Conservation (phyloP, 2,329 filamentous ascomycete genomes). For the Botrytis galanthina region DNA sequence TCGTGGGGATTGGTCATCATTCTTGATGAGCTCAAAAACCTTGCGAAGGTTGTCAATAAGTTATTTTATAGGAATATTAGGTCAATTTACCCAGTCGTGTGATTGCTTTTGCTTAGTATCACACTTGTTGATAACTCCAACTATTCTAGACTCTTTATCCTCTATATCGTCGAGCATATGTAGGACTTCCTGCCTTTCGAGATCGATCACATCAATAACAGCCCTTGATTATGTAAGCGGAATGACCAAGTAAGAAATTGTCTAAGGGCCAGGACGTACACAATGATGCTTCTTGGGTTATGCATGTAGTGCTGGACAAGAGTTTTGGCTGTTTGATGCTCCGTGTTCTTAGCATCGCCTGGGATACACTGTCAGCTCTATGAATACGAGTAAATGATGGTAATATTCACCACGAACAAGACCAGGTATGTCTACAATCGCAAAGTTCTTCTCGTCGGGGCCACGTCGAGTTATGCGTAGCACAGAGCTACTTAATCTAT, state of each 20-base stretch:
- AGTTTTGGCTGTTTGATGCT: conserved; percentile 25
- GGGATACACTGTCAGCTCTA: not conserved
- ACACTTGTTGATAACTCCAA: conserved; percentile 47
- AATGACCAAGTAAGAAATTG: not conserved
- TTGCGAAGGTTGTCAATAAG: conserved; percentile 38
- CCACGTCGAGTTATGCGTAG: conserved; percentile 25
- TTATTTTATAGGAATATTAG: conserved; percentile 13
- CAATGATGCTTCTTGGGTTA: conserved; percentile 43
- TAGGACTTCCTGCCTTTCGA: conserved; percentile 42
- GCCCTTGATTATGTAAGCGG: conserved; percentile 36
- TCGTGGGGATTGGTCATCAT: conserved; percentile 34
- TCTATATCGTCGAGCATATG: conserved; percentile 34
- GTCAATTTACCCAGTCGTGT: conserved; percentile 35
- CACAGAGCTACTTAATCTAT: conserved; percentile 25
- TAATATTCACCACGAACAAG: conserved; percentile 28
- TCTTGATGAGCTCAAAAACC: conserved; percentile 25
- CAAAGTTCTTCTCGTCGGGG: conserved; percentile 27
- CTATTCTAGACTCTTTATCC: conserved; percentile 32
- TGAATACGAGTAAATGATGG: not conserved
- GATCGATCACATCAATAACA: conserved; percentile 43
- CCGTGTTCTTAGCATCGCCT: not conserved
- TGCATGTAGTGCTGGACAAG: conserved; percentile 41
- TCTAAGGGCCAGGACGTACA: conserved; percentile 28
- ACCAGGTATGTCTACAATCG: conserved; percentile 36
- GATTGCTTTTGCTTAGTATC: conserved; percentile 37